Percentiles rank a stretch among this genome's conserved stretches.
phyloP scores from a whole-genome alignment of 2,329 filamentous ascomycete genomes.

The Colletotrichum incanum region DNA sequence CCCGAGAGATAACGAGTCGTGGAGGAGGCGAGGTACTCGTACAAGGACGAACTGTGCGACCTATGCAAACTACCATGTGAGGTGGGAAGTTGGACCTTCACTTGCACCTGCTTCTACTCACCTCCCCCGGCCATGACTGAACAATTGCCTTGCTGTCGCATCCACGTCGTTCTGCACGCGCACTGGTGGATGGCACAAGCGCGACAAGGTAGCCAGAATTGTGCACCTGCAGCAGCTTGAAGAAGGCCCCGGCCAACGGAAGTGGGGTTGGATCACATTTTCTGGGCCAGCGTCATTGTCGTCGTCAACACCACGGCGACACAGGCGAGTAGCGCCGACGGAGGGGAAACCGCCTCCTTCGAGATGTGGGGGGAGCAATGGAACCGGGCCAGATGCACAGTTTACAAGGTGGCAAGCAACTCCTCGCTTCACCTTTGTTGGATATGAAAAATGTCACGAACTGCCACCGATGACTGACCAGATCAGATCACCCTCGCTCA shows the following conservation, averaged over 20 bases:
- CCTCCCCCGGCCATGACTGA: neutral
- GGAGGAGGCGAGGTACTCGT: neutral
- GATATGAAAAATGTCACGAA: neutral
- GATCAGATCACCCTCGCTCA: neutral
- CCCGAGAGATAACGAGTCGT: constrained; percentile 6
- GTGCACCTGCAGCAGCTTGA: neutral
- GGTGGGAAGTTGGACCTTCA: neutral
- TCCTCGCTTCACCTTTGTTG: too few relatives aligned
- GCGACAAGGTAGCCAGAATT: neutral
- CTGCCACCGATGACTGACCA: neutral
- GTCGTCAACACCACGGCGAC: constrained; percentile 7
- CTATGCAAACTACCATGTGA: neutral
- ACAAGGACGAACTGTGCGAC: neutral
- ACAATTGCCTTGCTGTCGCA: neutral
- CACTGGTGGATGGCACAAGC: neutral
- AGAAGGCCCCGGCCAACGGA: constrained; percentile 1
- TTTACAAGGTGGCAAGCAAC: too few relatives aligned
- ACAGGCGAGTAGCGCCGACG: neutral
- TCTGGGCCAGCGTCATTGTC: constrained; percentile 2
- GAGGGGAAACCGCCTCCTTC: neutral
- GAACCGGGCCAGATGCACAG: neutral
- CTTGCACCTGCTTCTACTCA: neutral
- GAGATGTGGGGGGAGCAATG: neutral
- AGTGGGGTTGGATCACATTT: neutral
- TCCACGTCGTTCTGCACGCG: too few relatives aligned